Percentiles rank a stretch among this genome's conserved stretches.
Conservation (phyloP, 352 stramenopile genomes). For the Phytophthora ohioensis region DNA sequence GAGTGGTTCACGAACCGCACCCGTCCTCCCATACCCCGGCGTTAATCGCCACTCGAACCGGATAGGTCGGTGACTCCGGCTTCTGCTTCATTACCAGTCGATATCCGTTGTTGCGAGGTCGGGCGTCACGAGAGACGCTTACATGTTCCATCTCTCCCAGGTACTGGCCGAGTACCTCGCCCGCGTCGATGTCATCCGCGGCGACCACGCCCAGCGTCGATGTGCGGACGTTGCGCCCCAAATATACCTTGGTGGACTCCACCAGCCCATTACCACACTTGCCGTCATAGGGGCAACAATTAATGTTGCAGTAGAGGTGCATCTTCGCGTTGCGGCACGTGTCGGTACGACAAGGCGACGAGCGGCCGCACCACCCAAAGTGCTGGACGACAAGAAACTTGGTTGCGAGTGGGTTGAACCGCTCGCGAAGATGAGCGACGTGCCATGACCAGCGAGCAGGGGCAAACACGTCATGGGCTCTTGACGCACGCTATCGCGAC, state of each 20-base stretch:
- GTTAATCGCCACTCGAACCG: conserved; percentile 4
- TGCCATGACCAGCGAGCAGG: not conserved
- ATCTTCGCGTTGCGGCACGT: too few species aligned
- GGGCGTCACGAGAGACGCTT: not conserved
- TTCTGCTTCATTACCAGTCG: not conserved
- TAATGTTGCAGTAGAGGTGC: too few species aligned
- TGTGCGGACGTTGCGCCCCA: too few species aligned
- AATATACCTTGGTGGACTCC: too few species aligned
- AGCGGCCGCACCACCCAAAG: too few species aligned
- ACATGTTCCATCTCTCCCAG: conserved; percentile 10
- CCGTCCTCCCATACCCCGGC: not conserved
- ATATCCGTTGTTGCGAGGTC: not conserved
- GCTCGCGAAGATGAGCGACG: conserved; percentile 2
- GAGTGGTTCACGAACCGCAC: not conserved
- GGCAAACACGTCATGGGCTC: not conserved
- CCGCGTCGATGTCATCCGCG: not conserved
- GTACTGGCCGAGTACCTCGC: conserved; percentile 12
- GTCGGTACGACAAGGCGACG: too few species aligned
- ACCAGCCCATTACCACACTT: too few species aligned
- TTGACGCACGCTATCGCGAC: not conserved
- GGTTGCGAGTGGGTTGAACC: not conserved
- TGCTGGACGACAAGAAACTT: not conserved
- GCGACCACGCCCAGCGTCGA: not conserved
- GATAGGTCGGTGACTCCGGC: not conserved
- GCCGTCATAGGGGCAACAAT: too few species aligned